These are phyloP conservation scores for Fusarium protoensiforme DNA, from an alignment of 2,329 filamentous ascomycete species.

Conservation along the genomic window DNA sequence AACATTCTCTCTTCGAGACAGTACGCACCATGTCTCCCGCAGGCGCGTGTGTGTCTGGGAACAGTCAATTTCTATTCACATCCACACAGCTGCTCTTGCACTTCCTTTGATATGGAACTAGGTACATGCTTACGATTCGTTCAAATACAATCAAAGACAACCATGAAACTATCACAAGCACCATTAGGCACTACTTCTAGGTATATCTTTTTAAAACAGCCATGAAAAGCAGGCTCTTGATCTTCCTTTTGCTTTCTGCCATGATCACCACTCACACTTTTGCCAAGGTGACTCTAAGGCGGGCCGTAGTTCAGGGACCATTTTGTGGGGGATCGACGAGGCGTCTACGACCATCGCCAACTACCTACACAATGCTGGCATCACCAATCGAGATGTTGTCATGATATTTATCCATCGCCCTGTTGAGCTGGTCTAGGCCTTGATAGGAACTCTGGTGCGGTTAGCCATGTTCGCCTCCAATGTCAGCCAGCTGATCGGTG, in stretches of 20 bases:
- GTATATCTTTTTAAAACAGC: too few relatives aligned
- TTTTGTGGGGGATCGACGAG: constrained; percentile 72
- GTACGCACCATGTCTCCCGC: too few relatives aligned
- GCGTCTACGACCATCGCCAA: constrained; percentile 83
- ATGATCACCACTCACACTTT: not conserved
- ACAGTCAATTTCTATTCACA: too few relatives aligned
- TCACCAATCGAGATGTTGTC: constrained; percentile 85
- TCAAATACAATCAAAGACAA: too few relatives aligned
- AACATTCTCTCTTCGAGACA: not conserved
- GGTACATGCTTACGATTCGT: too few relatives aligned
- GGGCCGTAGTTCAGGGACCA: not conserved
- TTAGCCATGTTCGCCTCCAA: not conserved
- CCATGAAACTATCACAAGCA: too few relatives aligned
- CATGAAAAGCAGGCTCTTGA: too few relatives aligned
- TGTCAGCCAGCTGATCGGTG: not conserved
- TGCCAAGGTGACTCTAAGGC: not conserved
- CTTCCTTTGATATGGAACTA: too few relatives aligned
- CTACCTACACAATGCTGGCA: constrained; percentile 78
- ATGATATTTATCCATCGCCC: constrained; percentile 89
- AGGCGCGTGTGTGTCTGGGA: too few relatives aligned
- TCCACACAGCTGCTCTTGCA: too few relatives aligned
- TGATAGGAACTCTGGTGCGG: constrained; percentile 78
- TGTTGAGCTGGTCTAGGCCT: constrained; percentile 73
- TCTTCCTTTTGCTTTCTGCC: too few relatives aligned
- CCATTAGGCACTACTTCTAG: too few relatives aligned